Evolutionary conservation across 257 asterid species (phyloP), one percentile per base, ranked within the genome.

Genomic region (Solanum medicagineum): DNA sequence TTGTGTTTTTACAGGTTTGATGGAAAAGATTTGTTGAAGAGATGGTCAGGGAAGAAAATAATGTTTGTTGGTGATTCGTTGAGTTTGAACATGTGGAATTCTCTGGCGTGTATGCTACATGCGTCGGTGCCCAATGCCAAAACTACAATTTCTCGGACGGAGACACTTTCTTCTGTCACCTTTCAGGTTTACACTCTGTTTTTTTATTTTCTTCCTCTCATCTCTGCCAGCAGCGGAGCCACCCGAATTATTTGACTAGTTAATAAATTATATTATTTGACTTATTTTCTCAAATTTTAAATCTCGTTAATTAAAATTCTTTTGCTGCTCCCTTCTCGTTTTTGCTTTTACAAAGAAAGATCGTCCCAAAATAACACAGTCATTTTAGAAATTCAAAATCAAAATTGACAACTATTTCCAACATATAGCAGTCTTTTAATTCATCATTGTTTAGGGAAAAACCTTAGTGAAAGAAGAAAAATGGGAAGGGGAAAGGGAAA

Each of bases 51-150:
- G 86, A 94, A 92, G 90, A 94, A 92, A 90, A 90, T 94, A 36
- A 94, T 94, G 97, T 94, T 94, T 87, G 93, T 94, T 32, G 97
- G 97, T 17, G 97, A 94, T 89, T 94, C 97, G 15, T 90, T 94
- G 95, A 92, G 97, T 89, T 84, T 92, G 92, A 94, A 94, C 89
- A 94, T 91, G 92, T 94, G 97, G 97, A 83, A 87, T 65, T 91
- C 95, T 6, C 91, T 94, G 10, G 93, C 89, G 29, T 94, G 97
- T 90, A 92, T 94, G 96, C 84, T 94, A 84, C 92, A 92, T 87
- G 93, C 93, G n/a, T 87, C 93, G 36, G 91, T 85, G 15, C 97
- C 94, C 1, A 89, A 88, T 85, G 85, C 91, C 9, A 88, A 90
- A 71, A 80, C 77, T 68, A 81, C 36, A 79, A 86, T 86, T 79